Base-by-base conservation (phyloP, 768 basidiomycete genomes). In the Trametes coccinea region DNA sequence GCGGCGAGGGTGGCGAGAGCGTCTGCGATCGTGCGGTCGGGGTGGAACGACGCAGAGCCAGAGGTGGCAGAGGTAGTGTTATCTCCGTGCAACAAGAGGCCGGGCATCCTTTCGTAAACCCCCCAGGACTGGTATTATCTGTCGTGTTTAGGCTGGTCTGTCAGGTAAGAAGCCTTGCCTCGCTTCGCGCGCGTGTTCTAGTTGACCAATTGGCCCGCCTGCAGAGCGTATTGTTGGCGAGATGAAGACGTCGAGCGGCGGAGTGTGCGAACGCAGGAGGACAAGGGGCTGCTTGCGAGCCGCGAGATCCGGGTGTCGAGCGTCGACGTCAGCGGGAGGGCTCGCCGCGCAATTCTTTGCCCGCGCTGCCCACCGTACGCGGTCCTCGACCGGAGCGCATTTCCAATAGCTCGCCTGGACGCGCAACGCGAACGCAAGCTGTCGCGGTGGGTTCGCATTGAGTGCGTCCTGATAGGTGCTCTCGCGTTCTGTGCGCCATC, bases 231-330 rank as follows among this genome's bases (percentile, higher is more conserved):
- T 49, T 14, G 27, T 4, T 4, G 22, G 5, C 34, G 34, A 37
- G 5, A 37, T 37, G 5, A 22, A 37, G 30, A 8, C 30, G 41
- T 5, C 6, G 30, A 14, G 40, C 11, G 14, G n/a, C 45, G 34
- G 43, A 34, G 34, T 17, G 55, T 29, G 55, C 56, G 56, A 31
- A 39, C 16, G 41, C 22, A 39, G n/a, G n/a, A 53, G 51, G 27
- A 31, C 51, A 17, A n/a, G 41, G 9, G 49, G 17, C 22, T 22
- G 56, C 34, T 59, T 49, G 49, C 57, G 57, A 51, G 50, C 31
- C 41, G 41, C 49, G 57, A 59, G 57, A 51, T 59, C 57, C 57
- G 57, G 57, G 57, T 59, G 57, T 59, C 57, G 57, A 59, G 57
- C 49, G 49, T 59, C 57, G 57, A 59, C 57, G 57, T 59, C 57